Base-by-base conservation (phyloP, 495 filamentous ascomycete genomes). In the Neurospora sp. region DNA sequence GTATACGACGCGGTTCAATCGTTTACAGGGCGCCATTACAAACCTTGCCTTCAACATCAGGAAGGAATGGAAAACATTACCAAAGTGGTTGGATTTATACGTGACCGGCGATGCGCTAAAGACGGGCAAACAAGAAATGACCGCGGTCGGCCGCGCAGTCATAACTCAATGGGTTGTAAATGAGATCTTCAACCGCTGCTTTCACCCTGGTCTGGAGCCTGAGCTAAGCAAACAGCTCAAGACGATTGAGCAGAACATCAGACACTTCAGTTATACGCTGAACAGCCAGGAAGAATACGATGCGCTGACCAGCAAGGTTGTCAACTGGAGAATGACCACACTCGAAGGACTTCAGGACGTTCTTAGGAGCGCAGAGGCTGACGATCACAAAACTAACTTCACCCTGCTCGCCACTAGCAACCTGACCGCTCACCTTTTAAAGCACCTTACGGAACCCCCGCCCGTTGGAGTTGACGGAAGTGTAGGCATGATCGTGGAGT, bases 81-180 rank as follows among this genome's bases (percentile, higher is more conserved):
- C 96, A 2, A 70, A 82, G 3, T 98, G 94, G 94, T 85, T 99
- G 27, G 84, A 86, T 27, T 85, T 85, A 8, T 90, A 87, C 70
- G 92, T 97, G 75, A 98, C 94, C 78, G 85, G 90, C 69, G 94
- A 97, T 73, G 94, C 95, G 3, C 85, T 93, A 37, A 83, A 86
- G 68, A 90, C 88, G 16, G 95, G 94, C 70, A 96, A 92, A 71
- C 93, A 97, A 79, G 96, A 99, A 78, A 99, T 99, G 96, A 98
- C 93, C 7, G 93, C 93, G 6, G 90, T 97, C 31, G 96, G 96
- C n/a, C 89, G 95, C 38, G 94, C 96, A 7, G 88, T 92, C 68
- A 94, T 99, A 73, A 91, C 93, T 39, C 87, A 90, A 71, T 99
- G 96, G 93, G 84, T 99, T 18, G 90, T 94, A 27, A 93, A 98